phyloP scores from a whole-genome alignment of 1,284 basidiomycete genomes.

The Cutaneotrichosporon spelunceum region DNA sequence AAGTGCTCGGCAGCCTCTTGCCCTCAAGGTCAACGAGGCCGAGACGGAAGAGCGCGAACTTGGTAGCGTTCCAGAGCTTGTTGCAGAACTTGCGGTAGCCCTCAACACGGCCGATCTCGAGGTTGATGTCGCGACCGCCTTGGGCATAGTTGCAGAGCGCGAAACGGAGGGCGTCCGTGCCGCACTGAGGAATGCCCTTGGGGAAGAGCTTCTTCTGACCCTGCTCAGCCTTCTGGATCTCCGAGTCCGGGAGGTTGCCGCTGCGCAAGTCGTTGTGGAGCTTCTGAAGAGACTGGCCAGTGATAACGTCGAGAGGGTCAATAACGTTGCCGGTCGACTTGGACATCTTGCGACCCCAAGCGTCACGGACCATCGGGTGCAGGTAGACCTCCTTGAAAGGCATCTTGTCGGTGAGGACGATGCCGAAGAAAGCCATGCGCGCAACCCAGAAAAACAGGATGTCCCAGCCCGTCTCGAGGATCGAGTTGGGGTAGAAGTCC shows the following conservation, averaged over 20 bases:
- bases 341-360: constrained; percentile 98
- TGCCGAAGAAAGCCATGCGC: constrained; percentile 92
- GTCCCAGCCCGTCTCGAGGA: constrained; percentile 98
- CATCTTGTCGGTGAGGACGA: constrained; percentile 82
- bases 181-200: constrained; percentile 98
- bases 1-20: constrained; percentile 56
- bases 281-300: constrained; percentile 76
- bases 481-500: constrained; percentile 79
- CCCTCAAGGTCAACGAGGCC: constrained; percentile 57
- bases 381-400: constrained; percentile 98
- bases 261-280: constrained; percentile 82
- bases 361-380: constrained; percentile 98
- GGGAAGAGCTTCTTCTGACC: constrained; percentile 99
- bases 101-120: constrained; percentile 95
- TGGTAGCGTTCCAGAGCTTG: constrained; percentile 99
- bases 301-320: constrained; percentile 94
- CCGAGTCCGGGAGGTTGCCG: constrained; percentile 92
- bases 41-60: constrained; percentile 94
- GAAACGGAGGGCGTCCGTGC: constrained; percentile 93
- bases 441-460: constrained; percentile 99
- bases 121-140: constrained; percentile 87
- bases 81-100: constrained; percentile 99
- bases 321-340: constrained; percentile 98
- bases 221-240: constrained; percentile 83
- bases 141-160: constrained; percentile 89